Evolutionary conservation across 2,329 filamentous ascomycete species (phyloP), one percentile per base, ranked within the genome.

Genomic region (Trichoderma sp.): DNA sequence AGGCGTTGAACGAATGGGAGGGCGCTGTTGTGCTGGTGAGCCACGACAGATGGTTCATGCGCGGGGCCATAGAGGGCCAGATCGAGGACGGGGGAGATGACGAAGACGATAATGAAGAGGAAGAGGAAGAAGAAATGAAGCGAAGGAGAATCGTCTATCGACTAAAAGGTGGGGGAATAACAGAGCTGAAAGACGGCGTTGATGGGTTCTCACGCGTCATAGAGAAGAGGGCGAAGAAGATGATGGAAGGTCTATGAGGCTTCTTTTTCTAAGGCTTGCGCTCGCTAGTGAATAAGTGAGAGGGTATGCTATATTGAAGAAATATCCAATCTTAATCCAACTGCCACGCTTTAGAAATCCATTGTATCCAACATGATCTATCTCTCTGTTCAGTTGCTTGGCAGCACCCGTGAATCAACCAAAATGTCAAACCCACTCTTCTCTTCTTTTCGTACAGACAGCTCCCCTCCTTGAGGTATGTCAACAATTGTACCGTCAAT

Each of bases 401-500:
- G 62, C 58, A 75, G 43, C 14, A 81, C 74, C 24, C 73, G 73
- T 24, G 76, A 72, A 73, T 83, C 80, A 8, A 86, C 84, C 58
- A 89, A 73, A 8, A 90, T 78, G 58, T 78, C 79, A 63, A 88
- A 80, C 30, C 81, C 78, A n/a, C 80, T 78, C 56, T 77, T 75
- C 9, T 80, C 78, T 28, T 87, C 84, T 77, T 83, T 87, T 73
- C 80, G 81, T 0, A 97, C 86, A 72, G 89, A 87, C 80, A 97
- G 88, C 85, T 89, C 91, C 0, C 94, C 94, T 2, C 87, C 90
- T 66, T 85, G 80, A 24, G 92, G 91, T 1, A 97, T 83, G 72
- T 89, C 87, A 3, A 98, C 89, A 76, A 97, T 97, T 68, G 92
- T 94, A 3, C 95, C 95, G 80, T 98, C 95, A n/a, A 98, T 86